Evolutionary conservation across 306 rosid genomes (phyloP).

Genomic region (Cyclanthera cordifolia): DNA sequence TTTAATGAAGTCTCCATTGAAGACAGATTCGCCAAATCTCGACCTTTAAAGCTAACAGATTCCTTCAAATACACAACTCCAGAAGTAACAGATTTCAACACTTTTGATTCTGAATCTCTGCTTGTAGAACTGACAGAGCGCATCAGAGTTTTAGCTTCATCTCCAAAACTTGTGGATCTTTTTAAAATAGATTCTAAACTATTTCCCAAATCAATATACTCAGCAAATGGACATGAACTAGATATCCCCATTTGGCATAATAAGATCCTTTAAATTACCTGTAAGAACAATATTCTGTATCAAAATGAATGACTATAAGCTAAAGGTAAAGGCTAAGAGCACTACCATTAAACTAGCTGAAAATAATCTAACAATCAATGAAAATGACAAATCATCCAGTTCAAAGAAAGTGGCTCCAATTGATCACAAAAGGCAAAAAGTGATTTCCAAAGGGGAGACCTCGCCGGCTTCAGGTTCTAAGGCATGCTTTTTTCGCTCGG

Average conservation of each 20-base stretch:
- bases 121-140: constrained; percentile 59
- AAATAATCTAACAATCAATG: not conserved
- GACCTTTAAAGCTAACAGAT: constrained; percentile 63
- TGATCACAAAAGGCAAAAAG: not conserved
- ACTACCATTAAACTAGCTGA: not conserved
- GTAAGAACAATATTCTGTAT: constrained; percentile 10
- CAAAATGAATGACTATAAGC: not conserved
- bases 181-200: constrained; percentile 49
- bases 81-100: constrained; percentile 46
- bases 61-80: constrained; percentile 65
- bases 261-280: constrained; percentile 27
- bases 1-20: constrained; percentile 28
- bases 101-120: constrained; percentile 50
- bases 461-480: too few species aligned
- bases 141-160: constrained; percentile 39
- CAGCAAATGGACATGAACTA: constrained; percentile 64
- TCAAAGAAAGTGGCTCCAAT: constrained; percentile 1
- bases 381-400: not conserved
- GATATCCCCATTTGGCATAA: constrained; percentile 54
- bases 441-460: too few species aligned
- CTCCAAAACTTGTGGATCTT: constrained; percentile 59
- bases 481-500: too few species aligned
- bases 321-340: not conserved
- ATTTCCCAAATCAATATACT: constrained; percentile 44
- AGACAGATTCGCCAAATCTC: constrained; percentile 29